Base-by-base conservation (phyloP, 208 protist genomes). In the Ichthyophonus hoferi region DNA sequence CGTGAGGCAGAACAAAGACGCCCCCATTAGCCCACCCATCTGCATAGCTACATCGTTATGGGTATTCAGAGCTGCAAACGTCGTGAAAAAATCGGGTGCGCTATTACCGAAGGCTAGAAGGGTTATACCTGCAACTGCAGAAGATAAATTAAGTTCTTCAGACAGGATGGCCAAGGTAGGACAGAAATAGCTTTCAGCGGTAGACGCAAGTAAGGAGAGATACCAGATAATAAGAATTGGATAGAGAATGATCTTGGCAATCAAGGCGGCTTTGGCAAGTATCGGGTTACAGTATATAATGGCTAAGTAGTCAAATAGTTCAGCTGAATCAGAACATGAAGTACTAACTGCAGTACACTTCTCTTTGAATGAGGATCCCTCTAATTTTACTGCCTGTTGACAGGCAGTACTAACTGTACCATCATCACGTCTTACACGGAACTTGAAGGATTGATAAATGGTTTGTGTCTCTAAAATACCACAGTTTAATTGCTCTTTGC, bases 21-120 rank as follows among this genome's bases (percentile, higher is more conserved):
- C 81, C 38, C 81, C 81, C 24, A 85, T 58, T 17, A 85, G 40
- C 17, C 81, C 81, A 31, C 81, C 81, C 33, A 85, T 85, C 39
- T 85, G 81, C 81, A 85, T 85, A 37, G 24, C 39, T 17, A 85
- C 39, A 58, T 85, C 81, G 17, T 38, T 17, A 17, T 85, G 81
- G 17, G n/a, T 38, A 34, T 85, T 17, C 81, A 85, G 33, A 39
- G 81, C 81, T 14, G 81, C 81, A 1, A 41, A 85, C 24, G 35
- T 17, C 12, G 81, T 85, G 33, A 85, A 85, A 39, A 85, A 14
- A 58, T 85, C 81, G 35, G 81, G 81, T 2, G 81, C 81, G 33
- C 81, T 38, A 58, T 85, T 85, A 34, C 81, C 81, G 41, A 85
- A 85, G 0, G 81, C 81, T 7, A 85, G 38, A n/a, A 85, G 81